These are phyloP conservation scores for Lecanicillium sp. DNA, from an alignment of 2,329 filamentous ascomycete genomes.

Conservation along the genomic window DNA sequence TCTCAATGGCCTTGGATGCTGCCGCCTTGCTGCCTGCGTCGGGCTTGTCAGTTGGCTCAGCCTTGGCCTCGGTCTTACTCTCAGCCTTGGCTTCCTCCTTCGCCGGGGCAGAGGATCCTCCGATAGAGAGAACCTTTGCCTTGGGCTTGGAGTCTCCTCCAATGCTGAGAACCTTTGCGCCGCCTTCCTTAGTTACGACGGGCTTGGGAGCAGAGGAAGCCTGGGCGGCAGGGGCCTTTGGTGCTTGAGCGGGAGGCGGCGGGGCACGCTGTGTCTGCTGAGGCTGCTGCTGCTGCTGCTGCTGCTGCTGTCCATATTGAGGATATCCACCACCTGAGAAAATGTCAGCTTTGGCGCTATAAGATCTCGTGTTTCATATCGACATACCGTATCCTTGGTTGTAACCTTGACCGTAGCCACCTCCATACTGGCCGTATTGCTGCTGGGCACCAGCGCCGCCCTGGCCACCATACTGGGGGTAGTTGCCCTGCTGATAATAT, in stretches of 20 bases:
- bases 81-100: constrained; percentile 34
- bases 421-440: constrained; percentile 40
- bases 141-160: constrained; percentile 48
- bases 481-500: constrained; percentile 47
- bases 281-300: constrained; percentile 27
- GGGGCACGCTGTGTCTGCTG: constrained; percentile 14
- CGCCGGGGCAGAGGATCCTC: constrained; percentile 22
- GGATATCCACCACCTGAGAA: constrained; percentile 46
- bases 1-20: constrained; percentile 85
- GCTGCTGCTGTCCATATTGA: constrained; percentile 43
- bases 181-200: constrained; percentile 55
- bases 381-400: constrained; percentile 34
- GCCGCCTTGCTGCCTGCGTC: constrained; percentile 77
- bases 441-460: constrained; percentile 13
- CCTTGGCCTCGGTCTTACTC: constrained; percentile 42
- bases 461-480: constrained; percentile 47
- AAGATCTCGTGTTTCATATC: no score
- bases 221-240: constrained; percentile 31
- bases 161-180: constrained; percentile 72
- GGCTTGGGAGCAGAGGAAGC: constrained; percentile 45
- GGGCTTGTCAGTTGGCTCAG: constrained; percentile 40
- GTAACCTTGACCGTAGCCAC: constrained; percentile 46
- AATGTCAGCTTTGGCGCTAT: no score
- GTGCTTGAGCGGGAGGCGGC: constrained; percentile 33
- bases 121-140: constrained; percentile 38